These are phyloP conservation scores for Septoria linicola DNA, from an alignment of 2,329 filamentous ascomycete genomes.

Conservation along the genomic window DNA sequence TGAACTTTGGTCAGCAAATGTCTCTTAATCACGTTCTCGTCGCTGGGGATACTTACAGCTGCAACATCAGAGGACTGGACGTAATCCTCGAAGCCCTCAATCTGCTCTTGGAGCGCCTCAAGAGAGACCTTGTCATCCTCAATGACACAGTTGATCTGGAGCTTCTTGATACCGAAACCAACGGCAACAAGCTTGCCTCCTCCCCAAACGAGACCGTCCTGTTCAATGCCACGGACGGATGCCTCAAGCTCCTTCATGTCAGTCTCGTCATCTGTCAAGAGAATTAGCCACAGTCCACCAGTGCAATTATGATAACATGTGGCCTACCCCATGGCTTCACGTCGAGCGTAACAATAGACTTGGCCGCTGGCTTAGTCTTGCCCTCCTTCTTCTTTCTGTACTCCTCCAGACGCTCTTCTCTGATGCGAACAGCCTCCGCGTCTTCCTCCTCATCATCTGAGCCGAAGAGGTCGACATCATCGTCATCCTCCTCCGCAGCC, in stretches of 20 bases:
- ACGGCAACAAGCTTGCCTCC: conserved; percentile 83
- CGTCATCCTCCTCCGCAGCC: conserved; percentile 63
- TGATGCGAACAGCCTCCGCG: conserved; percentile 76
- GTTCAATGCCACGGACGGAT: conserved; percentile 77
- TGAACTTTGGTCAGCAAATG: too few relatives aligned
- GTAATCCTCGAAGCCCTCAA: conserved; percentile 85
- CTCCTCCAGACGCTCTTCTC: conserved; percentile 85
- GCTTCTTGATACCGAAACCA: conserved; percentile 98
- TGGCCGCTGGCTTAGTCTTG: conserved; percentile 88
- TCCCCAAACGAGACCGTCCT: conserved; percentile 97
- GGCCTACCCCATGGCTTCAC: conserved; percentile 97
- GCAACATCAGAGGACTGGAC: conserved; percentile 91
- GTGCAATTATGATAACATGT: not conserved
- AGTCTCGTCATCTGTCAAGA: conserved; percentile 65
- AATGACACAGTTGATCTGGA: conserved; percentile 96
- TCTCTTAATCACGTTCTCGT: too few relatives aligned
- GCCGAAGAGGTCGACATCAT: conserved; percentile 91
- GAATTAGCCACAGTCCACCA: conserved; percentile 13
- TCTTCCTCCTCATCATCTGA: conserved; percentile 93
- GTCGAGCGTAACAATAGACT: conserved; percentile 93
- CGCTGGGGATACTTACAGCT: conserved; percentile 59
- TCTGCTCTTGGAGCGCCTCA: conserved; percentile 82
- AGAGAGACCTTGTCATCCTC: conserved; percentile 95
- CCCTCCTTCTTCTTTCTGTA: conserved; percentile 96
- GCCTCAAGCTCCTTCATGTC: conserved; percentile 80